Evolutionary conservation across 306 rosid species (phyloP), one percentile per base, ranked within the genome.

Genomic region (Cucurbita ficifolia): DNA sequence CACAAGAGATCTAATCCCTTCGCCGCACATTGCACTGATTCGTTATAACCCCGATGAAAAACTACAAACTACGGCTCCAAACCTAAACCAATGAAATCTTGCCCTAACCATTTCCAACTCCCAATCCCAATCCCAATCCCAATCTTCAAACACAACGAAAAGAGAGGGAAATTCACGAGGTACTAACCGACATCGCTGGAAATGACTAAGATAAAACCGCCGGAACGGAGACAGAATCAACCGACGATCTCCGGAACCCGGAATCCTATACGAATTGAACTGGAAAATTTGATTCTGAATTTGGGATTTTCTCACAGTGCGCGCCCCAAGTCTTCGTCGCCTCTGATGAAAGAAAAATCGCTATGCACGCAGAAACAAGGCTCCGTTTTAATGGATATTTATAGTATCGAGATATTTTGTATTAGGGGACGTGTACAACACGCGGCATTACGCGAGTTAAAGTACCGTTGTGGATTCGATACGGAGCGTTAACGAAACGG

Each of bases 111-210:
- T 61, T 19, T 65, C 14, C 35, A 52, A 43, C 52, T 10, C 33
- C 33, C 33, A 29, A 29, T 29, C 33, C 33, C 33, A 29, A 29
- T 62, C 74, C 73, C 39, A 49, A 70, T 70, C 74, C 24, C 21
- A 70, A 70, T 49, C 39, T 70, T 50, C 45, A 70, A 50, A 70
- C 59, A 50, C 57, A 12, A 33, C 36, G 59, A 33, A 70, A 61
- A 49, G 46, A 24, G 46, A 50, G 24, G 57, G 58, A 70, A 49
- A 48, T 70, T 50, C 13, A 70, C 4, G 59, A 49, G 49, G 45
- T 33, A 70, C 74, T 49, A 29, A 69, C 74, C 74, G 74, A 70
- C 74, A 70, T 70, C 59, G 59, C 57, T 14, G 40, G 40, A 49
- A 70, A 70, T 50, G 74, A 50, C 46, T 45, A 70, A 70, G 46